These are phyloP conservation scores for Naegleria fowleri DNA, from an alignment of 208 protist genomes.

Conservation along the genomic window DNA sequence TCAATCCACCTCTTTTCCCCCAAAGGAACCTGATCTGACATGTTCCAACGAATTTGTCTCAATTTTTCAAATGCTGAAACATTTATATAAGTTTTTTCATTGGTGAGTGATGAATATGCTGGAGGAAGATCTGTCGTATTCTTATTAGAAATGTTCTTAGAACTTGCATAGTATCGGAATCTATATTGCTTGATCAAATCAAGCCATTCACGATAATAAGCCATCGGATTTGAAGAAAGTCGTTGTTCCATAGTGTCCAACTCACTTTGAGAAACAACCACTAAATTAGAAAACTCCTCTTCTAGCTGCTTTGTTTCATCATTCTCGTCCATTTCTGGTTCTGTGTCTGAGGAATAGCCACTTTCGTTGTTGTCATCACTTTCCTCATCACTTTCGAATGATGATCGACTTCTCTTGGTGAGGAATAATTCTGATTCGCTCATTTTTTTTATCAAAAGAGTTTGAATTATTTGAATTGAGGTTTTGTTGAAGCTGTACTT, in stretches of 20 bases:
- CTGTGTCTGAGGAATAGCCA: too few species aligned
- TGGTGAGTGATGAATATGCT: background rate
- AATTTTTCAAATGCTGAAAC: background rate
- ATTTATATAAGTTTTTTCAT: background rate
- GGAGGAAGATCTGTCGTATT: background rate
- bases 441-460: too few species aligned
- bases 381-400: too few species aligned
- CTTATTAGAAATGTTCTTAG: background rate
- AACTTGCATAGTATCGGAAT: background rate
- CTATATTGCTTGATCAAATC: background rate
- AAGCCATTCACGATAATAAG: background rate
- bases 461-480: too few species aligned
- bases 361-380: too few species aligned
- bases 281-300: too few species aligned
- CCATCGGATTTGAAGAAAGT: background rate
- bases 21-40: background rate
- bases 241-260: background rate
- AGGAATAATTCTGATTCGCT: too few species aligned
- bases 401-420: too few species aligned
- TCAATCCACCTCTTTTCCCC: background rate
- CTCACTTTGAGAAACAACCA: background rate
- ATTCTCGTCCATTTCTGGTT: too few species aligned
- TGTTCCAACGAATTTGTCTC: background rate
- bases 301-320: too few species aligned
- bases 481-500: too few species aligned